These are phyloP conservation scores for Stephania japonica DNA, from an alignment of 164 flowering plant genomes.

Conservation along the genomic window DNA sequence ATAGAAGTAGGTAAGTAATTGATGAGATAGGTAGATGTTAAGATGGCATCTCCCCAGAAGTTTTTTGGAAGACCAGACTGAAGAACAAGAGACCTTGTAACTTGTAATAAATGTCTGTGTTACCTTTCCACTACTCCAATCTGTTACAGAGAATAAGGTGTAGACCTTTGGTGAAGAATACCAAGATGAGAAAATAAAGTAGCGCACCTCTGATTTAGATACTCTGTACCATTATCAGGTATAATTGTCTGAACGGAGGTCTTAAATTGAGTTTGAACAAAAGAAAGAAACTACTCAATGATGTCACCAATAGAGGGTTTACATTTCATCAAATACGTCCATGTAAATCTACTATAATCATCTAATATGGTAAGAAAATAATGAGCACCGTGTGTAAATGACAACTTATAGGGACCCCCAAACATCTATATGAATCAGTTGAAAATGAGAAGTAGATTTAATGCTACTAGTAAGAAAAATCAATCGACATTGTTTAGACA, in stretches of 20 bases:
- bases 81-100: not conserved
- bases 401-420: too few species aligned
- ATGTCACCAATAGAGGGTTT: not conserved
- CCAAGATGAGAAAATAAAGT: not conserved
- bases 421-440: too few species aligned
- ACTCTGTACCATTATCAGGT: not conserved
- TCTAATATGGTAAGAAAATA: too few species aligned
- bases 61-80: not conserved
- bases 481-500: too few species aligned
- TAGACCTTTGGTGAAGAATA: not conserved
- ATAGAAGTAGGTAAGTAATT: not conserved
- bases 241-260: not conserved
- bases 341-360: constrained; percentile 1
- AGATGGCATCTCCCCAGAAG: not conserved
- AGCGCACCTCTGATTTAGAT: not conserved
- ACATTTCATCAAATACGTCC: not conserved
- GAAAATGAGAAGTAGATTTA: too few species aligned
- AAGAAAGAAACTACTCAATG: not conserved
- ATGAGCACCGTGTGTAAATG: too few species aligned
- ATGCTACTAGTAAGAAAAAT: too few species aligned
- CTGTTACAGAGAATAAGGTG: not conserved
- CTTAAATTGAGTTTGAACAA: not conserved
- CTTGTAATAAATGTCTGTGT: not conserved
- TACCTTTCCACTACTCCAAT: constrained; percentile 2
- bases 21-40: not conserved